Evolutionary conservation across 2,329 filamentous ascomycete genomes (phyloP).

Genomic region (Pseudogymnoascus sp.): DNA sequence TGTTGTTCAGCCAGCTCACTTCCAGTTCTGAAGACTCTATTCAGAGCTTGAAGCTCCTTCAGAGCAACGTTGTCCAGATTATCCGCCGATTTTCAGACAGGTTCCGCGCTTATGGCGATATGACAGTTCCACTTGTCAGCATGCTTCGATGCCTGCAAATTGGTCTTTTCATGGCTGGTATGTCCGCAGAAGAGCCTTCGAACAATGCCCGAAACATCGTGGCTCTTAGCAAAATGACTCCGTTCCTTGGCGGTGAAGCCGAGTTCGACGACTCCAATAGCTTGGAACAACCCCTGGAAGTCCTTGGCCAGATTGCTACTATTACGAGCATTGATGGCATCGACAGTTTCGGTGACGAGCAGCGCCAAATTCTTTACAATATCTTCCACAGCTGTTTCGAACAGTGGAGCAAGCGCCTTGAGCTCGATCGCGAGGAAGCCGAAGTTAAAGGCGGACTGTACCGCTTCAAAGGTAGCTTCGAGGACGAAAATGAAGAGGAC

Average conservation of each 20-base stretch:
- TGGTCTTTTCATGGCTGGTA: conserved; percentile 57
- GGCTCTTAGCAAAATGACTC: conserved; percentile 40
- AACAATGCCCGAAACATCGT: conserved; percentile 13
- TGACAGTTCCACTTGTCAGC: conserved; percentile 69
- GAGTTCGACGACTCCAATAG: background rate
- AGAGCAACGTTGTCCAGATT: conserved; percentile 59
- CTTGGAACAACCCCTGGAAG: conserved; percentile 35
- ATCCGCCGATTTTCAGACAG: conserved; percentile 60
- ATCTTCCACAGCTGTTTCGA: conserved; percentile 68
- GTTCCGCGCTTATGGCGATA: conserved; percentile 78
- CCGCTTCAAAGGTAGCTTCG: conserved; percentile 69
- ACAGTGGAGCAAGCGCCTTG: conserved; percentile 73
- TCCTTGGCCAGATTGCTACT: conserved; percentile 43
- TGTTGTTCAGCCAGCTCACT: conserved; percentile 19
- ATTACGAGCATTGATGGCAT: conserved; percentile 44
- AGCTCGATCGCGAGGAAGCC: conserved; percentile 68
- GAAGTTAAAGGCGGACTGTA: conserved; percentile 72
- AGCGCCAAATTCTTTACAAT: conserved; percentile 53
- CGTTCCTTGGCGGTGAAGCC: conserved; percentile 47
- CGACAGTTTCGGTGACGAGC: conserved; percentile 33
- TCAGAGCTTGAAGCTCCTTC: conserved; percentile 36
- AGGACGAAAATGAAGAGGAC: conserved; percentile 69
- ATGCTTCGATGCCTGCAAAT: conserved; percentile 74
- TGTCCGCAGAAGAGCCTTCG: conserved; percentile 13
- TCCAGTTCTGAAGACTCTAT: background rate